Base-by-base conservation (phyloP, 768 basidiomycete genomes). In the Grammothele lineata region DNA sequence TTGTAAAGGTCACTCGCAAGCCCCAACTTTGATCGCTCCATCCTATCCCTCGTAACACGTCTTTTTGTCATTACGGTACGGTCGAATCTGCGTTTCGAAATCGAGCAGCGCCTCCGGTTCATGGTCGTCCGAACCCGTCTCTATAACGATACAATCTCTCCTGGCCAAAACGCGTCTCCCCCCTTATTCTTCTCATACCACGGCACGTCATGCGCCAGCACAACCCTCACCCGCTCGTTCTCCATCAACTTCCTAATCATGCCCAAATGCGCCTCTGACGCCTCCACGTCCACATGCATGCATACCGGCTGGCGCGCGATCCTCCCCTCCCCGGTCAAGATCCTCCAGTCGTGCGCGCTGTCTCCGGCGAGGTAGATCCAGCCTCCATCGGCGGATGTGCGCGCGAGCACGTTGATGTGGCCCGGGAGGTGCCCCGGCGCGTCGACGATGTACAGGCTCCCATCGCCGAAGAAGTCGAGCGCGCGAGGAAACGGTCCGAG, bases 391-490 rank as follows among this genome's bases (percentile, higher is more conserved):
- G 70, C 45, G 6, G 76, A 80, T 5, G 78, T 81, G 33, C 81
- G 77, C 9, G 68, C 77, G 14, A 81, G 71, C 26, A 76, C 51
- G 50, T 76, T 80, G 45, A 81, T 53, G 45, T 83, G 80, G 0
- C 82, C 81, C 1, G 64, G 42, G 18, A 78, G 54, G 55, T 83
- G 80, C 0, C 80, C 80, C 1, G 77, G 70, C 3, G 78, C 71
- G 51, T 83, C 75, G 50, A 83, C 58, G 50, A 83, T 67, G 53
- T 77, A 82, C 27, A 80, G 53, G 52, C 74, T 77, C 4, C 80
- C 81, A 48, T 84, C 81, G 10, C 70, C 70, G 51, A 74, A 80
- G 55, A 71, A 73, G 62, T 83, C 78, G n/a, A 73, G 52, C 3
- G 75, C 72, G 26, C 54, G 54, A 22, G 76, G 74, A 57, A 78